phyloP scores from a whole-genome alignment of 2,329 filamentous ascomycete species.

The Xylaria sp. region DNA sequence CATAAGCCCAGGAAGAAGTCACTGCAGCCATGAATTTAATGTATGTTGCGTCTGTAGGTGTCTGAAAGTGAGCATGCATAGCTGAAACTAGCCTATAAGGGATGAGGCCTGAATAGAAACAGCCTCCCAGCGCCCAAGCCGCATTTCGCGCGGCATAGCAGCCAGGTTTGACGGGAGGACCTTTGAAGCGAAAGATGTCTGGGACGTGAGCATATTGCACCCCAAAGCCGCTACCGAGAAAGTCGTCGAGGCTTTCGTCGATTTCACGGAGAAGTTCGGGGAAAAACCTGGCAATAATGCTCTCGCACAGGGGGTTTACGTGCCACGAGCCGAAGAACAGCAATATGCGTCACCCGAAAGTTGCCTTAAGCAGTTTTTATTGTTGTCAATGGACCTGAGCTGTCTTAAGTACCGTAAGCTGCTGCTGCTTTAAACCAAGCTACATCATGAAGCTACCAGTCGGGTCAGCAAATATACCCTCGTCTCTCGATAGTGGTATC shows the following conservation, averaged over 20 bases:
- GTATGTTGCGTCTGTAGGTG: too few species aligned
- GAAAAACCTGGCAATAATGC: slow-evolving; percentile 14
- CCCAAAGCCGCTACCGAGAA: background rate
- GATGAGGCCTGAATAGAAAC: background rate
- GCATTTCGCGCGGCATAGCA: slow-evolving; percentile 1
- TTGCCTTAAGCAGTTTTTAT: too few species aligned
- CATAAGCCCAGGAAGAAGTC: background rate
- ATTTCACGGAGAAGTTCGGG: slow-evolving; percentile 13
- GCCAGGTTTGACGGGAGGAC: slow-evolving; percentile 9
- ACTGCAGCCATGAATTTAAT: background rate
- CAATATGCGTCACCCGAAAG: too few species aligned
- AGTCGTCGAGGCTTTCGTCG: slow-evolving; percentile 13
- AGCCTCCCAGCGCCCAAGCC: background rate
- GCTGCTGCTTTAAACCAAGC: too few species aligned
- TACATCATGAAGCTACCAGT: too few species aligned
- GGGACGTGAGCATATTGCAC: slow-evolving; percentile 1
- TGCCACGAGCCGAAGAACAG: slow-evolving; percentile 9
- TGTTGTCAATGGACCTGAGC: too few species aligned
- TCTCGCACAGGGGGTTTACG: slow-evolving; percentile 12
- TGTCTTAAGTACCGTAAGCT: too few species aligned
- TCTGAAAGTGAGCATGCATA: background rate
- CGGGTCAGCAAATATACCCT: too few species aligned
- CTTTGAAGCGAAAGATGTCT: slow-evolving; percentile 12
- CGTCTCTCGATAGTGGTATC: too few species aligned
- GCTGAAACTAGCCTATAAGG: too few species aligned